Conservation (phyloP, 1,284 basidiomycete species). For the Ceratobasidium theobromae region DNA sequence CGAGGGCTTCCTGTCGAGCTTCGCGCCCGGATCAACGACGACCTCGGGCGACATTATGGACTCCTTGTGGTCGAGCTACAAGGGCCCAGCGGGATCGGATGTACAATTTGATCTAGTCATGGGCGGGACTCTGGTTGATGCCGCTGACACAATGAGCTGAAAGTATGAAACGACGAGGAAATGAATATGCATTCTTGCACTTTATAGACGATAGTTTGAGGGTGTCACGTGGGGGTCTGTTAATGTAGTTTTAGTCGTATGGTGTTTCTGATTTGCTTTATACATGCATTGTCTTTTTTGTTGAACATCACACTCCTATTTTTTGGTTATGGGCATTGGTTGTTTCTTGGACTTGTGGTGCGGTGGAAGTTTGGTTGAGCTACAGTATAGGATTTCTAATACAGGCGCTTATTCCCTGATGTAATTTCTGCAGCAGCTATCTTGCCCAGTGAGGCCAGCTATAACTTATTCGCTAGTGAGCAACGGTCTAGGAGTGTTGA, state of each 20-base stretch:
- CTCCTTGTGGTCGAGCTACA: constrained; percentile 27
- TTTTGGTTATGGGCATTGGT: not conserved
- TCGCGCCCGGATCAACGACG: constrained; percentile 19
- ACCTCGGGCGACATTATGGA: constrained; percentile 27
- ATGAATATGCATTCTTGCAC: constrained; percentile 10
- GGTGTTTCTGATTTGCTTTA: not conserved
- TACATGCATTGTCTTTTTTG: not conserved
- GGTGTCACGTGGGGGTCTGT: not conserved
- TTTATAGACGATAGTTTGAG: not conserved
- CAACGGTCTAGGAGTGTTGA: not conserved
- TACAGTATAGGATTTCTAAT: no score
- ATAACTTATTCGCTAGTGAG: constrained; percentile 6
- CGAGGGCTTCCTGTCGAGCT: constrained; percentile 28
- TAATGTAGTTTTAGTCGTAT: constrained; percentile 27
- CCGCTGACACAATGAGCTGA: constrained; percentile 17
- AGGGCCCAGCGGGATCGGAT: constrained; percentile 20
- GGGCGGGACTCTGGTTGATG: constrained; percentile 17
- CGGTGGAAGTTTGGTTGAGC: no score
- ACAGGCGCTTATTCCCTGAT: no score
- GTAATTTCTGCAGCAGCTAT: no score
- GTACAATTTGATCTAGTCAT: constrained; percentile 24
- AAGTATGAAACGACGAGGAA: not conserved
- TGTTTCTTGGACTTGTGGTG: no score
- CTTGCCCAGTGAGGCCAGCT: no score
- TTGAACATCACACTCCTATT: not conserved